Evolutionary conservation across 1,284 basidiomycete species (phyloP), one percentile per base, ranked within the genome.

Genomic region (Ustilago shanxiensis): DNA sequence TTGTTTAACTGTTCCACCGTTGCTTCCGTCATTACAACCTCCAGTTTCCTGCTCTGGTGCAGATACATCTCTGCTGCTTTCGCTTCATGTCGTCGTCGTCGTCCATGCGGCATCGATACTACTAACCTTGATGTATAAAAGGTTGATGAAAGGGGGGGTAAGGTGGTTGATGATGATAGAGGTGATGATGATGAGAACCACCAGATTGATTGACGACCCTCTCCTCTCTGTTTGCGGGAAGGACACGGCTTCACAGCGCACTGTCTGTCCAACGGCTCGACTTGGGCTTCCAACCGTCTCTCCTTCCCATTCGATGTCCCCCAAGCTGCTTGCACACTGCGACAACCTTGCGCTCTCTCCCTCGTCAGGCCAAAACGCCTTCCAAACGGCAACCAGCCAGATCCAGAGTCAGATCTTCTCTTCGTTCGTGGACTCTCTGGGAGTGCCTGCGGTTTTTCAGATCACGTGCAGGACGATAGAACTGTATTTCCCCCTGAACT

Each of bases 51-150:
- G 35, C 69, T 55, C 60, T 62, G 37, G 28, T n/a, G 55, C 47
- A 16, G 52, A 44, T 45, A 14, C 26, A n/a, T 29, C 16, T 20
- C 24, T 37, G 39, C 52, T 54, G 60, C 64, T 28, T 35, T 35
- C 26, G 54, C 6, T 3, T 41, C 22, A 5, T 33, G 45, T 35
- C n/a, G n/a, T n/a, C n/a, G 20, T 26, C 28, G 16, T 55, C 64
- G 47, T 66, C 20, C 24, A n/a, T 53, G 37, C 37, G 28, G 53
- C 4, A 14, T 44, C 28, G 41, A n/a, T 24, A 31, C n/a, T 63
- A 72, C 70, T 63, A 67, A 72, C 70, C 70, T 72, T 72, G 65
- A 72, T 63, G 51, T 63, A 54, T 72, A 60, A 54, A n/a, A 57
- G 60, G 70, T 72, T 66, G 64, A 66, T 66, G 60, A 67, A 72